These are phyloP conservation scores for Silene coronaria DNA, from an alignment of 179 eudicot genomes.

Conservation along the genomic window DNA sequence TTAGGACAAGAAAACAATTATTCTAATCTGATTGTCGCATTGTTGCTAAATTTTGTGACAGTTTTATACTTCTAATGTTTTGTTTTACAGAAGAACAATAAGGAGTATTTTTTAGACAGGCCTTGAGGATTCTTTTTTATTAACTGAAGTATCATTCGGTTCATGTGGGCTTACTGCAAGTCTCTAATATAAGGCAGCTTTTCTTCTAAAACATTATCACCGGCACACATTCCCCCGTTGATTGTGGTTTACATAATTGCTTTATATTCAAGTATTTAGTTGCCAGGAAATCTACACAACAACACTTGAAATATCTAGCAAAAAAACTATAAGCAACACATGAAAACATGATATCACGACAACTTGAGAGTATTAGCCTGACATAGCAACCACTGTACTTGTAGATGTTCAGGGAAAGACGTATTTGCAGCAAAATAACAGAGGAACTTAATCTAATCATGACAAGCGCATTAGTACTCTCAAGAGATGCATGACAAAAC, in stretches of 20 bases:
- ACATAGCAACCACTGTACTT: not conserved
- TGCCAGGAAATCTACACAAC: not conserved
- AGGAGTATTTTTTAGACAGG: not conserved
- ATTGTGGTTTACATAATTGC: not conserved
- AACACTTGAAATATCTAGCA: not conserved
- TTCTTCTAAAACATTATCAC: conserved; percentile 2
- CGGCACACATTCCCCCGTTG: not conserved
- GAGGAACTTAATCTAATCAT: not conserved
- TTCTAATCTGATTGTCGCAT: not conserved
- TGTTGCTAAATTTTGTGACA: not conserved
- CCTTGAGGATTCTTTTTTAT: conserved; percentile 1
- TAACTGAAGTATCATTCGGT: not conserved
- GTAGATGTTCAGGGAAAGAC: not conserved
- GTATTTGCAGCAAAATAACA: not conserved
- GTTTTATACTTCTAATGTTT: not conserved
- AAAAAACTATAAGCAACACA: not conserved
- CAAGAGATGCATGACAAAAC: not conserved
- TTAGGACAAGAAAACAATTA: conserved; percentile 5
- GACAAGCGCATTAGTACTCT: not conserved
- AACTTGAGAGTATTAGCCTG: not conserved
- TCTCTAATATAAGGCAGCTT: not conserved
- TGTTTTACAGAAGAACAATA: not conserved
- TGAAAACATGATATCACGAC: not conserved
- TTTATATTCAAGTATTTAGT: not conserved
- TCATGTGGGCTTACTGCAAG: conserved; percentile 11